These are phyloP conservation scores for Euphorbia celastroides DNA, from an alignment of 441 rosid species.

Conservation along the genomic window DNA sequence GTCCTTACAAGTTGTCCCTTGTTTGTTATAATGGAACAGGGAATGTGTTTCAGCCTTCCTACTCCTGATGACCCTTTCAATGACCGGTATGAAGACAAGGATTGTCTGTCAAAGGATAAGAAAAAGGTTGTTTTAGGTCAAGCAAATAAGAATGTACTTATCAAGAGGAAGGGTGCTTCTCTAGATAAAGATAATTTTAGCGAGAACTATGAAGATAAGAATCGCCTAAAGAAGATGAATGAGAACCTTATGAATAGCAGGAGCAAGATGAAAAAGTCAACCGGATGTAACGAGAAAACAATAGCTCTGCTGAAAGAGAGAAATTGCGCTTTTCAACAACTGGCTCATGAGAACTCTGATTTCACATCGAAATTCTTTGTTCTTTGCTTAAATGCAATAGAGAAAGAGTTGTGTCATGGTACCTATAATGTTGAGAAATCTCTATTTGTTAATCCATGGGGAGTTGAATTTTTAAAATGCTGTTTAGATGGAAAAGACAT, in stretches of 20 bases:
- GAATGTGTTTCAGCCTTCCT: conserved; percentile 95
- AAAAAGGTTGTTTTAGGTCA: conserved; percentile 21
- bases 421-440: conserved; percentile 30
- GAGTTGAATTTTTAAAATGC: conserved; percentile 71
- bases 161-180: conserved; percentile 19
- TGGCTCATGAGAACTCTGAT: conserved; percentile 25
- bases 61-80: conserved; percentile 73
- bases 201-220: conserved; percentile 10
- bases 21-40: conserved; percentile 35
- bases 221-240: conserved; percentile 13
- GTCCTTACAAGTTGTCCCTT: conserved; percentile 3
- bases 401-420: conserved; percentile 33
- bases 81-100: conserved; percentile 46
- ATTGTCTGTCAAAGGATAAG: conserved; percentile 17
- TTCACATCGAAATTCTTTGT: conserved; percentile 57
- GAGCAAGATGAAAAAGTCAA: conserved; percentile 21
- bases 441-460: conserved; percentile 64
- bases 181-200: conserved; percentile 15
- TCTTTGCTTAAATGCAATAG: conserved; percentile 54
- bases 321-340: conserved; percentile 14
- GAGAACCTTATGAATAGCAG: conserved; percentile 11
- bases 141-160: conserved; percentile 14
- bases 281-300: conserved; percentile 9
- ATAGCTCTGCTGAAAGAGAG: conserved; percentile 20
- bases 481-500: conserved; percentile 48